These are phyloP conservation scores for Syzygium oleosum DNA, from an alignment of 345 rosid genomes.

Conservation along the genomic window DNA sequence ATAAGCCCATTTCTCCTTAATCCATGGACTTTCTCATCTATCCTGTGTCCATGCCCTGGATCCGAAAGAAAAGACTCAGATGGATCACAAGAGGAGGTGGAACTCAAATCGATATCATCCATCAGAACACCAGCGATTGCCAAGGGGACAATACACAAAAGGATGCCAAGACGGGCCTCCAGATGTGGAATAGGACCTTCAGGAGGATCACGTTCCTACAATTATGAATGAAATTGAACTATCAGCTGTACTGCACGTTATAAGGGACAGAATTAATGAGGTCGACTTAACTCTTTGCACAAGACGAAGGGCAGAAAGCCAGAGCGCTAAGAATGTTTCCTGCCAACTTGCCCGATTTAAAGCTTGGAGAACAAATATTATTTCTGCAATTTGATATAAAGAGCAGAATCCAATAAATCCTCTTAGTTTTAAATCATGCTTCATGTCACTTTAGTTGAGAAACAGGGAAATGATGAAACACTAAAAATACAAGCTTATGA, in stretches of 20 bases:
- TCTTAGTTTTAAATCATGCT: background rate
- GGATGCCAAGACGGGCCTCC: slow-evolving; percentile 55
- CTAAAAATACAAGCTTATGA: background rate
- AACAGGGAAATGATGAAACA: background rate
- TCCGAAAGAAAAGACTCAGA: slow-evolving; percentile 9
- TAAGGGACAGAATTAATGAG: background rate
- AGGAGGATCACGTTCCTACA: slow-evolving; percentile 50
- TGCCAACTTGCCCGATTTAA: slow-evolving; percentile 62
- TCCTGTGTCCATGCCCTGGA: slow-evolving; percentile 8
- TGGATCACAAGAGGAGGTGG: slow-evolving; percentile 15
- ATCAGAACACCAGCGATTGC: slow-evolving; percentile 37
- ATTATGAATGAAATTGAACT: background rate
- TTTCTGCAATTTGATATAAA: slow-evolving; percentile 27
- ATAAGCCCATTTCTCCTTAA: slow-evolving; percentile 27
- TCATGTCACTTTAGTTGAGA: background rate
- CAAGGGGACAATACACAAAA: slow-evolving; percentile 52
- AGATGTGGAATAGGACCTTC: slow-evolving; percentile 72
- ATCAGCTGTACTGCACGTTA: background rate
- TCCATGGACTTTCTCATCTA: slow-evolving; percentile 9
- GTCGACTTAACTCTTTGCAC: slow-evolving; percentile 50
- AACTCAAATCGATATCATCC: slow-evolving; percentile 13
- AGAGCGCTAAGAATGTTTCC: slow-evolving; percentile 61
- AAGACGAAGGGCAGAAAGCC: slow-evolving; percentile 71
- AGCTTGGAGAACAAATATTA: slow-evolving; percentile 31
- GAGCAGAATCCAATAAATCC: background rate